These are phyloP conservation scores for Cladobotryum protrusum DNA, from an alignment of 2,329 filamentous ascomycete genomes.

Conservation along the genomic window DNA sequence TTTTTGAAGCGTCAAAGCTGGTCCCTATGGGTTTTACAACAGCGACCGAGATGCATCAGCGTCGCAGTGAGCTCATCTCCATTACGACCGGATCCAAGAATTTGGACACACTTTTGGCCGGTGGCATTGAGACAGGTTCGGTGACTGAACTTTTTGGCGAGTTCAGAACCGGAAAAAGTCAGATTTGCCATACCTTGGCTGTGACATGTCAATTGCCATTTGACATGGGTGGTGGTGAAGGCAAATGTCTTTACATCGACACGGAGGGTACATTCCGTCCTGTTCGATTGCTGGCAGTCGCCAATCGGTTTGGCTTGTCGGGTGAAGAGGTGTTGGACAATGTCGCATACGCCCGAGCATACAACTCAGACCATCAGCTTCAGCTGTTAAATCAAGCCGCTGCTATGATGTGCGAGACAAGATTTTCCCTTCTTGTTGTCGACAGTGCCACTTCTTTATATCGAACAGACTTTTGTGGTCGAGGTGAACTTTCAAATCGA, in stretches of 20 bases:
- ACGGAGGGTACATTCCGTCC: slow-evolving; percentile 97
- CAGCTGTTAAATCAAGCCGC: slow-evolving; percentile 91
- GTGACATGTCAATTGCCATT: slow-evolving; percentile 97
- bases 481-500: slow-evolving; percentile 89
- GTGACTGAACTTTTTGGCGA: slow-evolving; percentile 98
- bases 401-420: slow-evolving; percentile 98
- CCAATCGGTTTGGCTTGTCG: slow-evolving; percentile 87
- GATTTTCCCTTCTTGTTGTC: slow-evolving; percentile 91
- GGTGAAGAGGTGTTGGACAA: slow-evolving; percentile 98
- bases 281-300: slow-evolving; percentile 82
- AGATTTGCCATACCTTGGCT: slow-evolving; percentile 97
- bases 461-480: slow-evolving; percentile 92
- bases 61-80: slow-evolving; percentile 92
- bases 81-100: slow-evolving; percentile 98
- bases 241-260: slow-evolving; percentile 97
- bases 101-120: slow-evolving; percentile 87
- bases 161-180: slow-evolving; percentile 96
- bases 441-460: slow-evolving; percentile 95
- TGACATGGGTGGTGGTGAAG: slow-evolving; percentile 97
- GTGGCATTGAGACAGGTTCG: slow-evolving; percentile 92
- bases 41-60: slow-evolving; percentile 96
- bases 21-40: slow-evolving; percentile 99
- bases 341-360: slow-evolving; percentile 93
- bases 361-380: slow-evolving; percentile 97
- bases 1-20: slow-evolving; percentile 70